Percentiles rank a stretch among this genome's conserved stretches.
Evolutionary conservation across 2,329 filamentous ascomycete genomes (phyloP).

Genomic region (Colletotrichum sidae): DNA sequence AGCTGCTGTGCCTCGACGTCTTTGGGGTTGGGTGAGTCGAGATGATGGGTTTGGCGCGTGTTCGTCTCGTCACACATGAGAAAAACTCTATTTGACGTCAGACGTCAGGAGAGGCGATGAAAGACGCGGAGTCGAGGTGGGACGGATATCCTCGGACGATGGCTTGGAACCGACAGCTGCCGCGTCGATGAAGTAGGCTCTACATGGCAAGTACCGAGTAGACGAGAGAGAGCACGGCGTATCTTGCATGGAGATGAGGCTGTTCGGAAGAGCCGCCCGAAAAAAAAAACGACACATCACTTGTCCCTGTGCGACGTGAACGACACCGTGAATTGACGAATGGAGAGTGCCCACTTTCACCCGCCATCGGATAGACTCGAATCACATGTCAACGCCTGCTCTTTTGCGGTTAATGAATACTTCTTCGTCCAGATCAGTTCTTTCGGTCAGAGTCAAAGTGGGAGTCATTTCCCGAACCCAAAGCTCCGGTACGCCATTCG

Average conservation of each 20-base stretch:
- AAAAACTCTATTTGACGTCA: neutral
- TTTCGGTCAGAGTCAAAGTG: neutral
- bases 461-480: too few species aligned
- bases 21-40: constrained; percentile 3
- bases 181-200: neutral
- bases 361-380: neutral
- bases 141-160: too few species aligned
- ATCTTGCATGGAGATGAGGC: neutral
- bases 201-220: too few species aligned
- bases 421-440: neutral
- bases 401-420: too few species aligned
- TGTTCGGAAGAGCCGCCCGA: constrained; percentile 13
- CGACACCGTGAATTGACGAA: too few species aligned
- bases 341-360: constrained; percentile 3
- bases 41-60: constrained; percentile 4
- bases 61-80: constrained; percentile 8
- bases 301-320: too few species aligned
- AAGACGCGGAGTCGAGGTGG: neutral
- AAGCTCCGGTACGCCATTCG: too few species aligned
- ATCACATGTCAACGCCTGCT: too few species aligned
- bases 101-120: neutral
- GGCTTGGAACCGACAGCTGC: too few species aligned
- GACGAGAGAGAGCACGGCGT: too few species aligned
- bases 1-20: neutral
- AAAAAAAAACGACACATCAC: neutral